phyloP scores from a whole-genome alignment of 2,329 filamentous ascomycete species.

The Paecilomyces sp. region DNA sequence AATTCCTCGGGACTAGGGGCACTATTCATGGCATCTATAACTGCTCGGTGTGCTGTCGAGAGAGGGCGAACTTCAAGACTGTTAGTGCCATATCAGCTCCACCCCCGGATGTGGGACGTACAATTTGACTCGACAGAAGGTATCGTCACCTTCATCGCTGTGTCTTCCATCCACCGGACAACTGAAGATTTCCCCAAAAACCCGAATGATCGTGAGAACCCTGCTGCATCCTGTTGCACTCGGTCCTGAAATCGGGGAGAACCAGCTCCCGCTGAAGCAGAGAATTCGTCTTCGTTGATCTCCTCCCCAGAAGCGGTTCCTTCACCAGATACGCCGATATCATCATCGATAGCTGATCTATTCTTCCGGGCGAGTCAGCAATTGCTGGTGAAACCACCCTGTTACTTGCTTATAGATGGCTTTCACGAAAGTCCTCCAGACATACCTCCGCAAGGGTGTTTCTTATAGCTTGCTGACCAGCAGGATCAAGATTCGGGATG shows the following conservation, averaged over 20 bases:
- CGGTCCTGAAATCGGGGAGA: slow-evolving; percentile 8
- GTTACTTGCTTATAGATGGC: not conserved
- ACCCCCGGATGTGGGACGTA: not conserved
- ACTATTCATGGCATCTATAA: not conserved
- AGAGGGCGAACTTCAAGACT: not conserved
- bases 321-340: slow-evolving; percentile 4
- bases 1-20: slow-evolving; percentile 3
- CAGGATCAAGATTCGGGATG: slow-evolving; percentile 6
- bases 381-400: slow-evolving; percentile 3
- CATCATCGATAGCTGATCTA: slow-evolving; percentile 6
- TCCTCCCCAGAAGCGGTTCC: slow-evolving; percentile 6
- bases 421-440: not conserved
- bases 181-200: slow-evolving; percentile 12
- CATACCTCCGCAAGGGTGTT: slow-evolving; percentile 9
- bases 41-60: not conserved
- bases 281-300: slow-evolving; percentile 10
- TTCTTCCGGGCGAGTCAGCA: slow-evolving; percentile 1
- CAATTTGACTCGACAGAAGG: not conserved
- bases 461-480: slow-evolving; percentile 9
- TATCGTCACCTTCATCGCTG: not conserved
- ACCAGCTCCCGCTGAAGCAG: slow-evolving; percentile 2
- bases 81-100: not conserved
- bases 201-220: slow-evolving; percentile 2
- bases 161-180: slow-evolving; percentile 10
- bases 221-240: slow-evolving; percentile 2